Percentiles rank a stretch among this genome's conserved stretches.
These are phyloP conservation scores for Aspergillus asperescens DNA, from an alignment of 495 filamentous ascomycete species.

Conservation along the genomic window DNA sequence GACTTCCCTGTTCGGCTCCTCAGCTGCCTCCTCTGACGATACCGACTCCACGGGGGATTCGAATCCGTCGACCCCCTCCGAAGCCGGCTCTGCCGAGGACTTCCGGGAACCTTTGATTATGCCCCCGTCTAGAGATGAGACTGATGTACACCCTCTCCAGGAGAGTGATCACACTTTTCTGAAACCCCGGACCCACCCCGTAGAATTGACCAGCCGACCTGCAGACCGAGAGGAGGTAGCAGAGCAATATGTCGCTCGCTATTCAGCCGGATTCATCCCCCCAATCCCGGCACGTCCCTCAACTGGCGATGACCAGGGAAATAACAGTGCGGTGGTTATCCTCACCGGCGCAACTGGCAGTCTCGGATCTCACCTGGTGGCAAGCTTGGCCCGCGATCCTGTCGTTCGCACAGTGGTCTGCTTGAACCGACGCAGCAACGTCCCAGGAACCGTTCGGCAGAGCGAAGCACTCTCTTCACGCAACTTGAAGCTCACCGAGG, in stretches of 20 bases:
- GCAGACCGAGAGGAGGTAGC: neutral
- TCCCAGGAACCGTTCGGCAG: constrained; percentile 19
- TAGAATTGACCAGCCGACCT: neutral
- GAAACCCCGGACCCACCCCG: neutral
- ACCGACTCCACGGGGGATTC: neutral
- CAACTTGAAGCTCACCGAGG: constrained; percentile 27
- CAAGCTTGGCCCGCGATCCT: constrained; percentile 25
- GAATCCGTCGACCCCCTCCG: neutral
- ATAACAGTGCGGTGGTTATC: constrained; percentile 24
- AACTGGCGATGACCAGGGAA: neutral
- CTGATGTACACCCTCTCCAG: neutral
- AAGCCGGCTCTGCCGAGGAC: neutral
- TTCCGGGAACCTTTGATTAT: neutral
- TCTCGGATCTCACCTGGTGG: constrained; percentile 44
- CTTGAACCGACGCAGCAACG: constrained; percentile 30
- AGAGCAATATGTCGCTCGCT: constrained; percentile 1
- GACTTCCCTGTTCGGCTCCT: neutral
- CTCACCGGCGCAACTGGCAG: constrained; percentile 50
- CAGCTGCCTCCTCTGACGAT: neutral
- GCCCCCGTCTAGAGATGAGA: neutral
- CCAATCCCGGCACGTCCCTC: neutral
- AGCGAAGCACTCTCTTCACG: constrained; percentile 30
- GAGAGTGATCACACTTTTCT: neutral
- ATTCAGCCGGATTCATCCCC: neutral
- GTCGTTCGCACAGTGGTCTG: constrained; percentile 38